Evolutionary conservation across 768 basidiomycete genomes (phyloP), one percentile per base, ranked within the genome.

Genomic region (Rossbeevera mucosa): DNA sequence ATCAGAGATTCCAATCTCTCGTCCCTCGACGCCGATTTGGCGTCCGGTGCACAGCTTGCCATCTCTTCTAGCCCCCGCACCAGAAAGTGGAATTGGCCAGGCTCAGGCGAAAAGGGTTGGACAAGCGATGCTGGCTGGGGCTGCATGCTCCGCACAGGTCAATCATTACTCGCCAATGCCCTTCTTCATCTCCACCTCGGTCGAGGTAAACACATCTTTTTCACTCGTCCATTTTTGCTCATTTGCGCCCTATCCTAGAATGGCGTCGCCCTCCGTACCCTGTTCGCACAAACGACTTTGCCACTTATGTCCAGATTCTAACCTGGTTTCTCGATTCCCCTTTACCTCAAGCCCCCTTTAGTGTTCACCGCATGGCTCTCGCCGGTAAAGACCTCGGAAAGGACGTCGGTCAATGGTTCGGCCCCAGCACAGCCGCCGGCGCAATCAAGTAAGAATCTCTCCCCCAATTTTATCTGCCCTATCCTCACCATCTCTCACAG

Each of bases 361-460:
- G 90, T 58, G 91, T 99, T 7, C 95, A 99, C 69, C 81, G 92
- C 44, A 96, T 99, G 88, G 94, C 94, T 0, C 74, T 94, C 20
- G 88, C 94, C 0, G 95, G 95, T 0, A 94, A 97, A 64, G 88
- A 94, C 60, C 79, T 97, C 1, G 95, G 95, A 12, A 97, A 91
- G 55, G 91, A 93, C 58, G 88, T 97, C 0, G 95, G 95, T 1
- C 88, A 93, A 68, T 98, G 95, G 95, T 98, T 98, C 63, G 95
- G 95, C 0, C 95, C 95, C 0, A 94, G 91, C 64, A 93, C 91
- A 0, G 96, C 95, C n/a, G 94, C 94, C 7, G 94, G 94, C 31
- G 94, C 93, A 11, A 88, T 98, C 72, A 92, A 88, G 88, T 91
- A 64, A 51, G 78, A 66, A 44, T 25, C 12, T 52, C 36, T 48